Conservation (phyloP, 164 flowering plant species). For the Sedum album region DNA sequence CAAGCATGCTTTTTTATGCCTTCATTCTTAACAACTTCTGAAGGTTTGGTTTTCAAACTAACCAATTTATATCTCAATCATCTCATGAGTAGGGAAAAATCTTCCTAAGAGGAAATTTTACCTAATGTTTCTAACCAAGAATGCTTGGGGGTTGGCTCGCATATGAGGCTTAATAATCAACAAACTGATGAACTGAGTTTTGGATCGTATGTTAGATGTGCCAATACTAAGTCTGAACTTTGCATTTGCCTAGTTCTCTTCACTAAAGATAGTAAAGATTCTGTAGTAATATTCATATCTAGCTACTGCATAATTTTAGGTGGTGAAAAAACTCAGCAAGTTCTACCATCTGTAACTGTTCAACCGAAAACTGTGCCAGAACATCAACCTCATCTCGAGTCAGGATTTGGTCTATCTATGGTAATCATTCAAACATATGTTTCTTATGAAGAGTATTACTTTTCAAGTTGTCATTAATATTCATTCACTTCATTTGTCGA, state of each 20-base stretch:
- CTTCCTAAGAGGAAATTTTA: neutral
- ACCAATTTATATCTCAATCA: neutral
- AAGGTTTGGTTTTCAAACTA: neutral
- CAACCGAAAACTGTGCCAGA: conserved; percentile 33
- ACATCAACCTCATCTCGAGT: conserved; percentile 33
- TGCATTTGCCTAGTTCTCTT: neutral
- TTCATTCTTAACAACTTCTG: neutral
- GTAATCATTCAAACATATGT: conserved; percentile 18
- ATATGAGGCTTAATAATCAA: neutral
- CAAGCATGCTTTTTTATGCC: neutral
- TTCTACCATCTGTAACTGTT: conserved; percentile 21
- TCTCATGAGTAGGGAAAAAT: neutral
- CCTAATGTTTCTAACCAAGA: neutral
- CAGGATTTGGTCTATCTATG: conserved; percentile 58
- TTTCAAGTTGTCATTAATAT: conserved; percentile 9
- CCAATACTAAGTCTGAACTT: neutral
- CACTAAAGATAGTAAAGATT: neutral
- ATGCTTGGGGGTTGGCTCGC: neutral
- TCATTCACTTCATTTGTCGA: neutral
- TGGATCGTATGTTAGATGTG: neutral
- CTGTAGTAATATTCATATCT: conserved; percentile 17
- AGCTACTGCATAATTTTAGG: conserved; percentile 29
- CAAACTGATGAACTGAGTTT: neutral
- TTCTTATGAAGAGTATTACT: neutral
- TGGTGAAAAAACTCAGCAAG: conserved; percentile 30